Base-by-base conservation (phyloP, 2,329 filamentous ascomycete genomes). In the Volutella citrinella region DNA sequence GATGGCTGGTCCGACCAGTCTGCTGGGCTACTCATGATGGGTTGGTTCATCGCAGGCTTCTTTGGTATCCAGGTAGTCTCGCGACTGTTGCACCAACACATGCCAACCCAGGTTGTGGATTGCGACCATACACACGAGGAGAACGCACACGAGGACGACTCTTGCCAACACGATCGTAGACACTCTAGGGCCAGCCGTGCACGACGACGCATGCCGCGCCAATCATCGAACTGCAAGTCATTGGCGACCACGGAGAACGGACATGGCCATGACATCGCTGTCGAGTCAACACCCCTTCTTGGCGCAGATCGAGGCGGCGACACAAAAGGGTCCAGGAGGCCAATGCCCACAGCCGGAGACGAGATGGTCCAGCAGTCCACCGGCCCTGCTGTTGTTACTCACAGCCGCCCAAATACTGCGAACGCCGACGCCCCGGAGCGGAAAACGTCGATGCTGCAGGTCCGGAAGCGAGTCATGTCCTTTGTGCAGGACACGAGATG, bases 81-180 rank as follows among this genome's bases (percentile, higher is more conserved):
- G 8, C 74, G 84, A 30, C 57, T 88, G 17, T 65, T 90, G 36
- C 87, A 93, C 54, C 76, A 74, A 21, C 78, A 80, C 47, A 80
- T 90, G 55, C 86, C 87, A 7, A 86, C 85, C 13, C 83, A 88
- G 48, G 81, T 89, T 6, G 84, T 90, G 34, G 84, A 87, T 55
- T 93, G 87, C 60, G 84, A 87, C 43, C 84, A 89, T 52, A 76
- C 72, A 27, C 84, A 90, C 51, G 71, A 77, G 10, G 80, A 80
- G 14, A 64, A 71, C 41, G 54, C 51, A 5, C 42, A 58, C 12
- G 54, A 60, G 21, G 36, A 32, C 15, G 42, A 48, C 25, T 38
- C 48, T 13, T 50, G 49, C 18, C 44, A 48, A 21, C 47, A 48
- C 14, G 35, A 34, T 27, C 51, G 58, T 15, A 48, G 43, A 30